Evolutionary conservation across 139 green algal species (phyloP).

Genomic region (Chlorella sp.): DNA sequence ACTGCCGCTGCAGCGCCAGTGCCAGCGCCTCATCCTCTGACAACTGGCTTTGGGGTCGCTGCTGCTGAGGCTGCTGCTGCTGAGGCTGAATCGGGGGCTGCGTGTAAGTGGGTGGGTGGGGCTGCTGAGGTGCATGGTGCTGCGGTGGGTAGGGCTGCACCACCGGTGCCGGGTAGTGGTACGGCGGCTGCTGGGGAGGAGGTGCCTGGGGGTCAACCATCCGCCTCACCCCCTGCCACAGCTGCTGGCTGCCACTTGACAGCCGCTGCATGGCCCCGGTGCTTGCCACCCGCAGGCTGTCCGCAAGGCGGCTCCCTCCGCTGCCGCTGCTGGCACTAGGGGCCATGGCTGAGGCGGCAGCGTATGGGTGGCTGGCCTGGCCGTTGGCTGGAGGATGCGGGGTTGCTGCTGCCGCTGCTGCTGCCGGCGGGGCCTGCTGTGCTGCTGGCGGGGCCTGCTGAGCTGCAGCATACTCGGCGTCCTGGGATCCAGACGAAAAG

Average conservation of each 20-base stretch:
- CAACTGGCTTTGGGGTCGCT: background rate
- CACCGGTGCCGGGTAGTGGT: background rate
- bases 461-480: background rate
- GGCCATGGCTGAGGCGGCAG: background rate
- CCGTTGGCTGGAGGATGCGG: background rate
- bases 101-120: background rate
- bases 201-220: background rate
- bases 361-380: too few relatives aligned
- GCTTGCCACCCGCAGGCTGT: background rate
- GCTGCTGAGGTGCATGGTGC: background rate
- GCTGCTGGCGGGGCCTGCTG: background rate
- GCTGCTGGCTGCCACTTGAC: conserved; percentile 2
- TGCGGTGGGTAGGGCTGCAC: background rate
- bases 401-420: background rate
- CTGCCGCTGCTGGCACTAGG: background rate
- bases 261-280: conserved; percentile 10
- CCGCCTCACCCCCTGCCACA: conserved; percentile 5
- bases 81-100: background rate
- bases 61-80: background rate
- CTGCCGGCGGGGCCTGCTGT: too few relatives aligned
- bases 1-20: conserved; percentile 5
- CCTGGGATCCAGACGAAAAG: background rate
- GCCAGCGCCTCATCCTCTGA: background rate
- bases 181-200: background rate
- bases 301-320: background rate